A percentile compares a stretch with the other conserved stretches of the same genome.
phyloP scores from a whole-genome alignment of 352 stramenopile genomes.

The Phytophthora tentaculata region DNA sequence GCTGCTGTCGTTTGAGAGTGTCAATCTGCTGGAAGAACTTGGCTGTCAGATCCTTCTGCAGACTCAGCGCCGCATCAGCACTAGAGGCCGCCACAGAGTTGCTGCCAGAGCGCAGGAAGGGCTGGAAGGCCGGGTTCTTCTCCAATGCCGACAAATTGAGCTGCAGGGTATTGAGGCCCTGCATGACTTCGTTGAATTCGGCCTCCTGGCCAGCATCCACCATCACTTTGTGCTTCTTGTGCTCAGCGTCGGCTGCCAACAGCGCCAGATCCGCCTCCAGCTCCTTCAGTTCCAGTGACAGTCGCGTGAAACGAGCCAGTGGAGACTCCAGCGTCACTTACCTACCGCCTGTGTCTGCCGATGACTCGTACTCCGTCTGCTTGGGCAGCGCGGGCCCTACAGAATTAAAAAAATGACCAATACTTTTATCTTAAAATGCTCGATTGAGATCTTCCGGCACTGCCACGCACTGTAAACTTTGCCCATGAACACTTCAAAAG shows the following conservation, averaged over 20 bases:
- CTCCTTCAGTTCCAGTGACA: slow-evolving; percentile 75
- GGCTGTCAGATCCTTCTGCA: slow-evolving; percentile 74
- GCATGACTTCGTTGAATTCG: slow-evolving; percentile 70
- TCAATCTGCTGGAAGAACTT: slow-evolving; percentile 80
- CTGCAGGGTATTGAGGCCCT: slow-evolving; percentile 64
- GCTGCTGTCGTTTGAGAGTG: slow-evolving; percentile 53
- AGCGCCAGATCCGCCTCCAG: slow-evolving; percentile 69
- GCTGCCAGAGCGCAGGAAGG: slow-evolving; percentile 48
- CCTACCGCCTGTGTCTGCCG: slow-evolving; percentile 16
- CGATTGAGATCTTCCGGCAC: not conserved
- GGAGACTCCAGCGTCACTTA: slow-evolving; percentile 61
- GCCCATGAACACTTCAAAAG: slow-evolving; percentile 85
- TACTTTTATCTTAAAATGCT: not conserved
- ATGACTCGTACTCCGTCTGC: slow-evolving; percentile 63
- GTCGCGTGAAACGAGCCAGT: slow-evolving; percentile 70
- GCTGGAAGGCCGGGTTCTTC: slow-evolving; percentile 59
- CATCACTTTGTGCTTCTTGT: slow-evolving; percentile 58
- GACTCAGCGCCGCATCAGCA: slow-evolving; percentile 50
- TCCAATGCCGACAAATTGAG: slow-evolving; percentile 68
- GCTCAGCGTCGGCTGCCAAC: slow-evolving; percentile 45
- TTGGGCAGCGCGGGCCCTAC: slow-evolving; percentile 55
- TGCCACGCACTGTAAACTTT: slow-evolving; percentile 77
- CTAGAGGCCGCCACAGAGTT: slow-evolving; percentile 12
- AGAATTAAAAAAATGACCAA: slow-evolving; percentile 10
- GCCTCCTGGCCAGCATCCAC: slow-evolving; percentile 73